These are phyloP conservation scores for Penicillium bialowiezense DNA, from an alignment of 495 filamentous ascomycete species.

Conservation along the genomic window DNA sequence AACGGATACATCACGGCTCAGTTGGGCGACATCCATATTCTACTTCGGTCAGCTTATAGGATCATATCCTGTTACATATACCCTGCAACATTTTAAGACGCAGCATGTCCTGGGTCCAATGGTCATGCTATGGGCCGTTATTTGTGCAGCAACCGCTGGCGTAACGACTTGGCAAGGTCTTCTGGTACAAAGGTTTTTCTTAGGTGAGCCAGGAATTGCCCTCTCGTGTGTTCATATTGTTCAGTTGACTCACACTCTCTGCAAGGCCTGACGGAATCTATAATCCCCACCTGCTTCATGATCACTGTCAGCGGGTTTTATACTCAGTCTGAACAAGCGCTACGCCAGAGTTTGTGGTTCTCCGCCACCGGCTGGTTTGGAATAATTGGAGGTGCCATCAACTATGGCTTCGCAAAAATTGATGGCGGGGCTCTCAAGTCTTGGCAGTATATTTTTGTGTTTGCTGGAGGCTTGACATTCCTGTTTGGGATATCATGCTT, in stretches of 20 bases:
- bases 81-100: constrained; percentile 62
- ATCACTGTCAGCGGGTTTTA: constrained; percentile 62
- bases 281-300: constrained; percentile 70
- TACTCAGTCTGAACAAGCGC: constrained; percentile 65
- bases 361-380: constrained; percentile 63
- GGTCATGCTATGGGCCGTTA: constrained; percentile 64
- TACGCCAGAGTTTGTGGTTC: constrained; percentile 70
- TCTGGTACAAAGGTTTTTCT: constrained; percentile 67
- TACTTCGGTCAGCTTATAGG: constrained; percentile 77
- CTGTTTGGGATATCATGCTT: constrained; percentile 64
- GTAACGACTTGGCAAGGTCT: constrained; percentile 62
- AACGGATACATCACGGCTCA: constrained; percentile 59
- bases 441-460: constrained; percentile 70
- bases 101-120: constrained; percentile 58
- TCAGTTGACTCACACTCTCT: constrained; percentile 1
- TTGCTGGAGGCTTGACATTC: constrained; percentile 62
- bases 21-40: constrained; percentile 77
- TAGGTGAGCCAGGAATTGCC: too few relatives aligned
- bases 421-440: constrained; percentile 46
- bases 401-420: constrained; percentile 70
- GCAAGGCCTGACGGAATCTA: constrained; percentile 65
- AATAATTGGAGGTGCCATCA: constrained; percentile 63
- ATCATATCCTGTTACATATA: constrained; percentile 68
- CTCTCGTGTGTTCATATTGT: too few relatives aligned
- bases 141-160: constrained; percentile 66